Conservation (phyloP, 768 basidiomycete genomes). For the Calocera viscosa region DNA sequence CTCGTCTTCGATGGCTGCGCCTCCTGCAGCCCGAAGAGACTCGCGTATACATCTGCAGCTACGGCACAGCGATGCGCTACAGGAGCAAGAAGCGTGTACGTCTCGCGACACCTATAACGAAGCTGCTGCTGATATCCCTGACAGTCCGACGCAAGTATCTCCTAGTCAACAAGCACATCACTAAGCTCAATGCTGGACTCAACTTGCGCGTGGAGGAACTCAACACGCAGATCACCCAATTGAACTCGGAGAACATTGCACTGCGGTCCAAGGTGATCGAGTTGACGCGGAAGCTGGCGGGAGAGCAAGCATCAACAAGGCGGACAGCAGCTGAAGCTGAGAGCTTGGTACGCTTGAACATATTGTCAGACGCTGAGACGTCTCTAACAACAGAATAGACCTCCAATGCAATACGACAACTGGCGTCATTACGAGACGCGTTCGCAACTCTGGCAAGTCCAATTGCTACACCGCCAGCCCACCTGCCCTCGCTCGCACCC, state of each 20-base stretch:
- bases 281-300: background rate
- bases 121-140: background rate
- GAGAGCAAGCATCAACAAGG: background rate
- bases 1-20: background rate
- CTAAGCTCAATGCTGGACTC: constrained; percentile 80
- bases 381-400: background rate
- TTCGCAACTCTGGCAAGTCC: background rate
- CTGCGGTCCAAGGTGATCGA: constrained; percentile 32
- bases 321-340: background rate
- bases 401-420: background rate
- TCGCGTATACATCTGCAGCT: background rate
- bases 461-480: background rate
- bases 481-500: background rate
- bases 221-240: constrained; percentile 66
- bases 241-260: constrained; percentile 71
- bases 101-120: constrained; percentile 16
- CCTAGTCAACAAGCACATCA: constrained; percentile 82
- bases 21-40: background rate
- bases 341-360: background rate
- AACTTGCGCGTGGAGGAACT: constrained; percentile 76
- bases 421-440: background rate
- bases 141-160: constrained; percentile 87
- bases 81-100: constrained; percentile 78
- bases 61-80: constrained; percentile 63
- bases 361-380: background rate